Percentiles rank a stretch among this genome's conserved stretches.
phyloP scores from a whole-genome alignment of 495 filamentous ascomycete genomes.

The Poronia punctata region DNA sequence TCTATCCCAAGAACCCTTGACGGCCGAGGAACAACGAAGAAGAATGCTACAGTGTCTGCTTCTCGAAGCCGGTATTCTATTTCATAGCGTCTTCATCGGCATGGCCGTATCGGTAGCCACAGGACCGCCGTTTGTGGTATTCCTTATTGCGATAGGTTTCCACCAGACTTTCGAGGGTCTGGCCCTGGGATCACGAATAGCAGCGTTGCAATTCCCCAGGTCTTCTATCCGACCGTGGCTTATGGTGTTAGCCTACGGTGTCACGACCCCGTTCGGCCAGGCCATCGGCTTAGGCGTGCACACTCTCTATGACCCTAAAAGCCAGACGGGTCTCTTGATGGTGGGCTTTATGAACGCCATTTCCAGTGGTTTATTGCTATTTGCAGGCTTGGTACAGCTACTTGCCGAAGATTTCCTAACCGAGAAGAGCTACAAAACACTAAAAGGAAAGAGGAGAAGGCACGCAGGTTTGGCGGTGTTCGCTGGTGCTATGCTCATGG shows the following conservation, averaged over 20 bases:
- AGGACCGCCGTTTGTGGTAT: constrained; percentile 68
- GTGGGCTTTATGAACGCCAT: constrained; percentile 93
- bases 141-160: constrained; percentile 74
- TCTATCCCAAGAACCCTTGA: constrained; percentile 14
- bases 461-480: constrained; percentile 73
- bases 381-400: constrained; percentile 85
- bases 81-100: constrained; percentile 83
- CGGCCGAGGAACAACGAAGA: constrained; percentile 45
- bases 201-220: constrained; percentile 53
- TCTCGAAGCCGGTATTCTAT: constrained; percentile 78
- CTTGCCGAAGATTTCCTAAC: constrained; percentile 90
- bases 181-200: constrained; percentile 67
- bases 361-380: constrained; percentile 76
- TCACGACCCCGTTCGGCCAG: constrained; percentile 86
- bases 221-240: constrained; percentile 66
- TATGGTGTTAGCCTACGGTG: constrained; percentile 90
- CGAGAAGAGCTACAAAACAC: constrained; percentile 71
- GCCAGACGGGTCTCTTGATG: constrained; percentile 75
- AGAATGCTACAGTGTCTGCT: constrained; percentile 72
- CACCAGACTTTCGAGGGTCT: constrained; percentile 74
- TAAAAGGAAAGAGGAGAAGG: constrained; percentile 64
- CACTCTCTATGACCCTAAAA: constrained; percentile 75
- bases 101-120: constrained; percentile 83
- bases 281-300: constrained; percentile 79
- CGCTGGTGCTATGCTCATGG: constrained; percentile 73